A percentile compares a stretch with the other conserved stretches of the same genome.
Conservation (phyloP, 2,329 filamentous ascomycete species). For the Ophiocordyceps camponoti-floridani region DNA sequence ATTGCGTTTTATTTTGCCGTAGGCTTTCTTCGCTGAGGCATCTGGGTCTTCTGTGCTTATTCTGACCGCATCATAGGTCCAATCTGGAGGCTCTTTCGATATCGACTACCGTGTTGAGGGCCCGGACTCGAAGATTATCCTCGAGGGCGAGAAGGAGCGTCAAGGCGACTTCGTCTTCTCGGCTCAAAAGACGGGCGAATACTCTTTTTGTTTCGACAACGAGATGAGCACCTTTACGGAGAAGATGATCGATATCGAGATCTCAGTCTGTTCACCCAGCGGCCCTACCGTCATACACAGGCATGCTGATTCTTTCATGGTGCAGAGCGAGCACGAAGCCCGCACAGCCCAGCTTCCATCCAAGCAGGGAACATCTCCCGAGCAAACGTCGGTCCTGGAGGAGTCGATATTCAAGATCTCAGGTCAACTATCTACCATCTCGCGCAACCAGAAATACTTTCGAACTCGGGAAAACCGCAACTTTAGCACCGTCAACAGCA, state of each 20-base stretch:
- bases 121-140: constrained; percentile 61
- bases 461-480: constrained; percentile 96
- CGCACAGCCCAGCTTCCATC: constrained; percentile 60
- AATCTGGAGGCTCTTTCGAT: constrained; percentile 97
- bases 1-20: constrained; percentile 98
- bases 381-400: constrained; percentile 77
- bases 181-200: constrained; percentile 71
- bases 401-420: constrained; percentile 94
- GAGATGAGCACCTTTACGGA: constrained; percentile 96
- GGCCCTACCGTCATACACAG: not conserved
- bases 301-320: not conserved
- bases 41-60: not conserved
- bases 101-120: constrained; percentile 81
- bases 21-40: constrained; percentile 15
- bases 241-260: constrained; percentile 96
- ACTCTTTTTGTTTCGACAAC: constrained; percentile 96
- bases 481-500: constrained; percentile 94
- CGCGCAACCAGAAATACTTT: constrained; percentile 98
- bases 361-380: constrained; percentile 72
- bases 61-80: constrained; percentile 50
- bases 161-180: constrained; percentile 98
- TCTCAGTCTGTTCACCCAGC: constrained; percentile 36
- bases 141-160: constrained; percentile 77
- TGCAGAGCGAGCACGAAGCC: constrained; percentile 75
- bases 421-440: constrained; percentile 81